These are phyloP conservation scores for Eragrostis curvula DNA, from an alignment of 176 grass and related monocot species.

Conservation along the genomic window DNA sequence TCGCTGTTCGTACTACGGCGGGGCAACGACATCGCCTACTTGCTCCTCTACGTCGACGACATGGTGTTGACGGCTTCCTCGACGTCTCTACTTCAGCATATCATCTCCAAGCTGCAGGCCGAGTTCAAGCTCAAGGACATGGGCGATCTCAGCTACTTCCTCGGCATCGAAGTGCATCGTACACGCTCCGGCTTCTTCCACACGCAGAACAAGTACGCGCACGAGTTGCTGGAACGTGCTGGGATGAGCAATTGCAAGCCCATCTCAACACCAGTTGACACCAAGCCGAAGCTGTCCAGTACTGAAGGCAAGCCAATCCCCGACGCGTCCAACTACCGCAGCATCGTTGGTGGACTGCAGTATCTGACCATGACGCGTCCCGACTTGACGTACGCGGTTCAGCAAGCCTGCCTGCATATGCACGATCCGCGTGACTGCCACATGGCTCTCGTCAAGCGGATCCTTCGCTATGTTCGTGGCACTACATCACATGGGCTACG, in stretches of 20 bases:
- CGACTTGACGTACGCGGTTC: too few species aligned
- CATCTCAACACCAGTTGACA: background rate
- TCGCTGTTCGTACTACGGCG: background rate
- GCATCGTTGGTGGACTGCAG: too few species aligned
- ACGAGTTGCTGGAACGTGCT: background rate
- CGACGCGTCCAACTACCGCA: background rate
- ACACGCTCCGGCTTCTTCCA: background rate
- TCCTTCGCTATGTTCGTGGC: too few species aligned
- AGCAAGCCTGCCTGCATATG: too few species aligned
- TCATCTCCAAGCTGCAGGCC: background rate
- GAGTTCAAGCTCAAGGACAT: background rate
- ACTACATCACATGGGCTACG: too few species aligned
- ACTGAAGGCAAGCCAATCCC: background rate
- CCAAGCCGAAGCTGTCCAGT: background rate
- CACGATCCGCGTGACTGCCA: too few species aligned
- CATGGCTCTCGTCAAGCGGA: too few species aligned
- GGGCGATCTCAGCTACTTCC: background rate
- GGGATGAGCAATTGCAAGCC: background rate
- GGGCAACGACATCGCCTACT: background rate
- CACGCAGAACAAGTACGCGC: background rate
- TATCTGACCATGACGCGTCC: too few species aligned
- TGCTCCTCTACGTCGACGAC: too few species aligned
- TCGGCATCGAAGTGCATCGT: background rate
- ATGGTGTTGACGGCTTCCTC: too few species aligned
- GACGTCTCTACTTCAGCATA: rapidly evolving